These are phyloP conservation scores for Suhomyces tanzawaensis DNA, from an alignment of 805 yeast species.

Conservation along the genomic window DNA sequence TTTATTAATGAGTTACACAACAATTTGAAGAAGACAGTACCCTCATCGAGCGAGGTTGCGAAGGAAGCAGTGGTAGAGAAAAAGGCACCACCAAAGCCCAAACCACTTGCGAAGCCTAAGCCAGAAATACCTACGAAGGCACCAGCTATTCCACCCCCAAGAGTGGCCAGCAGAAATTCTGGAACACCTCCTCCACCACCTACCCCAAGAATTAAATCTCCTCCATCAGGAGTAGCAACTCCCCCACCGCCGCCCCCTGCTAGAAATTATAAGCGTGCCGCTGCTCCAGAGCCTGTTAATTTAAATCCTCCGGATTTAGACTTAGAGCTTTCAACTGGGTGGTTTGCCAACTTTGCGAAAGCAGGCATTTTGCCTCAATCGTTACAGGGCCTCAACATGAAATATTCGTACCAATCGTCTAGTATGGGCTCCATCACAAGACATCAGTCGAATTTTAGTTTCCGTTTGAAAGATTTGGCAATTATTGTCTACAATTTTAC, in stretches of 20 bases:
- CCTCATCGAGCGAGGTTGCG: neutral
- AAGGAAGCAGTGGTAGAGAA: neutral
- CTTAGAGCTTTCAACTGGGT: conserved; percentile 42
- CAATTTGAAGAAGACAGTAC: conserved; percentile 5
- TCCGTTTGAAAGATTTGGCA: conserved; percentile 44
- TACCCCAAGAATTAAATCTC: conserved; percentile 17
- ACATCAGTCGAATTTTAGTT: conserved; percentile 27
- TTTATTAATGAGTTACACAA: conserved; percentile 8
- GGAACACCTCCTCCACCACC: conserved; percentile 2
- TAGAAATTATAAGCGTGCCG: conserved; percentile 15
- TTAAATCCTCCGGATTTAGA: conserved; percentile 36
- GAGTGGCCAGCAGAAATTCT: conserved; percentile 15
- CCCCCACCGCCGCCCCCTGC: conserved; percentile 38
- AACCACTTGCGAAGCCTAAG: conserved; percentile 13
- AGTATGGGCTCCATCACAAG: conserved; percentile 12
- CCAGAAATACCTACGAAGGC: conserved; percentile 6
- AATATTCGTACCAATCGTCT: conserved; percentile 16
- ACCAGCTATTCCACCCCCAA: neutral
- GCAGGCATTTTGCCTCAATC: conserved; percentile 33
- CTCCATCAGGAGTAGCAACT: conserved; percentile 9
- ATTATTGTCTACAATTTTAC: conserved; percentile 30
- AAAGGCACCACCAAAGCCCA: conserved; percentile 11
- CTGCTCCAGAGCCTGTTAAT: conserved; percentile 19
- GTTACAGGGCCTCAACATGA: conserved; percentile 36
- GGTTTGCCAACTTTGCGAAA: conserved; percentile 41